These are phyloP conservation scores for Xylaria cubensis DNA, from an alignment of 495 filamentous ascomycete genomes.

Conservation along the genomic window DNA sequence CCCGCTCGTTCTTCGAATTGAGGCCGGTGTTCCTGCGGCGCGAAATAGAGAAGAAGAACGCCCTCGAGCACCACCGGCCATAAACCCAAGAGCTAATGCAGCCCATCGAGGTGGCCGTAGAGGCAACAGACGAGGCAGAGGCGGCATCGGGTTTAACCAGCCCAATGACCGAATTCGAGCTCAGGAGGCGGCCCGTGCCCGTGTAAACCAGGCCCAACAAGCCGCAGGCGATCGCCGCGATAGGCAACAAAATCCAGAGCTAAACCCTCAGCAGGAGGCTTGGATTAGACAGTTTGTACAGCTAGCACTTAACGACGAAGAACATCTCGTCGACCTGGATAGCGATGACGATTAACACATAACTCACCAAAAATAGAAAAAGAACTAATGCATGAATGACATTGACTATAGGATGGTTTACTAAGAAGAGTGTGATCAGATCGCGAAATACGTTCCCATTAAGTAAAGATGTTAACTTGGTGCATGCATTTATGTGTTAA, in stretches of 20 bases:
- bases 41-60: conserved; percentile 29
- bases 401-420: background rate
- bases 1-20: conserved; percentile 61
- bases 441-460: background rate
- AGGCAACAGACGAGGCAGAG: conserved; percentile 38
- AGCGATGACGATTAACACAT: conserved; percentile 43
- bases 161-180: conserved; percentile 37
- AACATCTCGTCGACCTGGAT: conserved; percentile 52
- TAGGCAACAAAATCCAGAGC: conserved; percentile 16
- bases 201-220: conserved; percentile 10
- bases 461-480: conserved; percentile 6
- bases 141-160: conserved; percentile 32
- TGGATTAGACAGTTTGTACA: conserved; percentile 62
- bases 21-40: conserved; percentile 35
- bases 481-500: conserved; percentile 7
- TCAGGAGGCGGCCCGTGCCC: conserved; percentile 34
- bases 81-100: conserved; percentile 21
- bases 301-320: conserved; percentile 59
- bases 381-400: background rate
- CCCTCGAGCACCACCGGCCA: conserved; percentile 29
- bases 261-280: conserved; percentile 49
- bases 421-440: background rate
- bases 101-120: conserved; percentile 31
- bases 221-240: conserved; percentile 6
- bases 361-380: background rate